Evolutionary conservation across 768 basidiomycete species (phyloP).

Genomic region (Cubamyces lactineus): DNA sequence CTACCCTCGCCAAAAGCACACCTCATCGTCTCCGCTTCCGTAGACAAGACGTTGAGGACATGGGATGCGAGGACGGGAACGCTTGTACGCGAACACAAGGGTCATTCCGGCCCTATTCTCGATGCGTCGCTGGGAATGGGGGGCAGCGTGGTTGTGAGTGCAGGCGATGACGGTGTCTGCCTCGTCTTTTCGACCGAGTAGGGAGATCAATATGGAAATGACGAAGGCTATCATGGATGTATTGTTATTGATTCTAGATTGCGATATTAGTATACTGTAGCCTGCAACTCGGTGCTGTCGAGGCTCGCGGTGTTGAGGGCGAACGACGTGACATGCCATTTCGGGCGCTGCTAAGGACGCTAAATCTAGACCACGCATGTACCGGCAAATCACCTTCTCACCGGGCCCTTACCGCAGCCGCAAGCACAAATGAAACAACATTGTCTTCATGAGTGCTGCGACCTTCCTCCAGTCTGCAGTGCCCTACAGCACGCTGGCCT

Average conservation of each 20-base stretch:
- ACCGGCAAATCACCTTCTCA: neutral
- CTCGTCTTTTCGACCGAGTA: slow-evolving; percentile 76
- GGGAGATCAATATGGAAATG: neutral
- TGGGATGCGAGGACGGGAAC: slow-evolving; percentile 92
- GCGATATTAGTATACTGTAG: no score
- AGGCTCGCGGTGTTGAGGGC: no score
- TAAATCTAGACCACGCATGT: no score
- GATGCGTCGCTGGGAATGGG: slow-evolving; percentile 70
- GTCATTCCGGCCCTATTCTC: slow-evolving; percentile 80
- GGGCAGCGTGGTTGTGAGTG: slow-evolving; percentile 80
- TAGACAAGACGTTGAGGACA: slow-evolving; percentile 83
- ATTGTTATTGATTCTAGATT: neutral
- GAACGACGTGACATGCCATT: neutral
- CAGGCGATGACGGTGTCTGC: slow-evolving; percentile 87
- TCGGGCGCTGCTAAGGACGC: neutral
- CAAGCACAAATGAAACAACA: no score
- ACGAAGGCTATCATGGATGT: neutral
- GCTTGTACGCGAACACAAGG: slow-evolving; percentile 77
- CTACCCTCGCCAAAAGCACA: slow-evolving; percentile 78
- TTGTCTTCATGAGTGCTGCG: no score
- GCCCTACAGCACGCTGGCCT: no score
- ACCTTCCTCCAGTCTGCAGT: no score
- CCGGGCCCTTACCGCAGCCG: slow-evolving; percentile 3
- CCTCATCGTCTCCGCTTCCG: slow-evolving; percentile 83
- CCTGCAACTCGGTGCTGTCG: no score